Evolutionary conservation across 208 protist species (phyloP).

Genomic region (Histomonas meleagridis): DNA sequence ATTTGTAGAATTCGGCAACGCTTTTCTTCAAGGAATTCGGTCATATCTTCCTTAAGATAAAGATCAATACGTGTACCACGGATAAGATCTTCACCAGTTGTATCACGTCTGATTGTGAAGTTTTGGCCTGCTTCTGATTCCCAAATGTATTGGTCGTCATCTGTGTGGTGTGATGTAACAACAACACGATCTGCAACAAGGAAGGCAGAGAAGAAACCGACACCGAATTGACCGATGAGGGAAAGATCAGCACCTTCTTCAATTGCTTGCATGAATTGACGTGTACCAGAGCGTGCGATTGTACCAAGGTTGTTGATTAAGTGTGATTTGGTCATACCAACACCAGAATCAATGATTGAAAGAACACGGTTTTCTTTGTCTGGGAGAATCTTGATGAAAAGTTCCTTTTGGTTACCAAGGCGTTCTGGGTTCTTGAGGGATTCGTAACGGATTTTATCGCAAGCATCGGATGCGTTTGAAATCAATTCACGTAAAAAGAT

Average conservation of each 20-base stretch:
- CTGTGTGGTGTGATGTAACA: constrained; percentile 71
- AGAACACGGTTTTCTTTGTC: constrained; percentile 83
- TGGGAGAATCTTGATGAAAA: constrained; percentile 81
- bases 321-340: constrained; percentile 97
- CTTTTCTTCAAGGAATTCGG: constrained; percentile 78
- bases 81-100: constrained; percentile 61
- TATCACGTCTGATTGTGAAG: constrained; percentile 75
- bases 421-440: constrained; percentile 74
- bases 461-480: constrained; percentile 73
- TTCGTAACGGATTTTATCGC: constrained; percentile 90
- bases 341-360: constrained; percentile 83
- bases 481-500: constrained; percentile 96
- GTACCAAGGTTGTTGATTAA: constrained; percentile 94
- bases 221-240: constrained; percentile 99
- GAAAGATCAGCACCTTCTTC: constrained; percentile 78
- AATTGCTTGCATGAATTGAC: constrained; percentile 93
- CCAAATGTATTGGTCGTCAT: constrained; percentile 73
- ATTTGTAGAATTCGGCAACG: constrained; percentile 89
- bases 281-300: constrained; percentile 91
- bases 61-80: constrained; percentile 87
- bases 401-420: constrained; percentile 71
- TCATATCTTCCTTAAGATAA: constrained; percentile 73
- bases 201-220: constrained; percentile 98
- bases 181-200: constrained; percentile 86
- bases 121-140: constrained; percentile 82